Conservation (phyloP, 495 filamentous ascomycete species). For the Penicillium maclennaniae region DNA sequence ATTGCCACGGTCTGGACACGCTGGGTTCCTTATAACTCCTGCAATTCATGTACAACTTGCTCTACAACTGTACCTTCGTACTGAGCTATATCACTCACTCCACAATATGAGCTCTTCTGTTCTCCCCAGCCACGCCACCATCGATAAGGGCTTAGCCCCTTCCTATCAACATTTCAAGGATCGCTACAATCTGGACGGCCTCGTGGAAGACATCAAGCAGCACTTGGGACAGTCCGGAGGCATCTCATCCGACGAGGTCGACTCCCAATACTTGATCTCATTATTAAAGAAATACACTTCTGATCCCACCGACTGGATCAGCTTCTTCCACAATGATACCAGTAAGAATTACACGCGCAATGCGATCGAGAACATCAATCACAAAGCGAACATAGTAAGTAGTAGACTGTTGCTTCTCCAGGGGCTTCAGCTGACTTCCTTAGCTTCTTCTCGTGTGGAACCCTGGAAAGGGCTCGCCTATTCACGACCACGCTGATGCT, state of each 20-base stretch:
- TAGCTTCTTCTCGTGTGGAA: conserved; percentile 86
- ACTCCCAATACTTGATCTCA: conserved; percentile 28
- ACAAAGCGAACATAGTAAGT: conserved; percentile 33
- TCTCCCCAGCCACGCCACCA: conserved; percentile 5
- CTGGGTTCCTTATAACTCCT: conserved; percentile 2
- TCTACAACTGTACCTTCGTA: neutral
- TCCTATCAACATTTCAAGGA: conserved; percentile 19
- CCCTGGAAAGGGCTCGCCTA: conserved; percentile 71
- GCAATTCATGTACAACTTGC: neutral
- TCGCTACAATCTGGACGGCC: conserved; percentile 24
- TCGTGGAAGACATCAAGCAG: conserved; percentile 29
- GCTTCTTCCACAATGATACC: conserved; percentile 31
- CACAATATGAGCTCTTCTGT: conserved; percentile 17
- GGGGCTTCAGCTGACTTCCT: neutral
- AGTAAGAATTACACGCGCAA: conserved; percentile 40
- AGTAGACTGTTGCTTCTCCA: too few species aligned
- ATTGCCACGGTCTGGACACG: conserved; percentile 7
- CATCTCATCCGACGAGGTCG: conserved; percentile 28
- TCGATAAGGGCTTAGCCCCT: conserved; percentile 16
- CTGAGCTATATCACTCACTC: neutral
- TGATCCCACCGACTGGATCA: conserved; percentile 32
- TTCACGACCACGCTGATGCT: conserved; percentile 83
- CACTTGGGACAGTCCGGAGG: conserved; percentile 28
- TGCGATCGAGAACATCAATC: conserved; percentile 37
- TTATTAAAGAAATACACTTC: conserved; percentile 30